Evolutionary conservation across 208 protist species (phyloP).

Genomic region (Trypanosoma platydactyli): DNA sequence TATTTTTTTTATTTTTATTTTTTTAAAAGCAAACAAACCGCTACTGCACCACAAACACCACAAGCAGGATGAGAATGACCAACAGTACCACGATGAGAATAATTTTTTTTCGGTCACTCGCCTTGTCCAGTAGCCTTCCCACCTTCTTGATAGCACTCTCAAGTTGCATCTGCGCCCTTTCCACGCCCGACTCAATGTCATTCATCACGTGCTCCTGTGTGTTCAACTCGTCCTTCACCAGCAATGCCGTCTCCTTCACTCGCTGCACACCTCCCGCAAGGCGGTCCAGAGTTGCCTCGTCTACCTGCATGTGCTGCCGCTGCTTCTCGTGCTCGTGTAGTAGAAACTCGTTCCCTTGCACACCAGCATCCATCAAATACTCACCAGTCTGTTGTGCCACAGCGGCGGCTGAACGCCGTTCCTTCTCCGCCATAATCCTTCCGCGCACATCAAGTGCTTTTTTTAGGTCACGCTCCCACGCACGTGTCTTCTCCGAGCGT

Average conservation of each 20-base stretch:
- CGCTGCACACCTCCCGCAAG: constrained; percentile 66
- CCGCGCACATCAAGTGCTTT: constrained; percentile 58
- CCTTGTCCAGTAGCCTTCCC: constrained; percentile 69
- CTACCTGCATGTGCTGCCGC: constrained; percentile 50
- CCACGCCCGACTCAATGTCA: constrained; percentile 79
- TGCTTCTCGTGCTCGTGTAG: constrained; percentile 69
- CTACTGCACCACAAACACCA: constrained; percentile 60
- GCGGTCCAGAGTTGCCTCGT: constrained; percentile 73
- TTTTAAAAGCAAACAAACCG: background rate
- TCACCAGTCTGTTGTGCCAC: constrained; percentile 29
- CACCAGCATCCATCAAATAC: constrained; percentile 12
- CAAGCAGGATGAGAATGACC: constrained; percentile 64
- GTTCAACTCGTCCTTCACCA: constrained; percentile 78
- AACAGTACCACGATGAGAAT: constrained; percentile 79
- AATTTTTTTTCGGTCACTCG: constrained; percentile 77
- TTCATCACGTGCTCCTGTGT: constrained; percentile 79
- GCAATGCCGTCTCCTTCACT: constrained; percentile 64
- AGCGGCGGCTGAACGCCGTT: constrained; percentile 27
- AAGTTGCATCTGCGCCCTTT: constrained; percentile 63
- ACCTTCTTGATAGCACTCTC: constrained; percentile 75
- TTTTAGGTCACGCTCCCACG: constrained; percentile 76
- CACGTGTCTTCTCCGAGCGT: constrained; percentile 58
- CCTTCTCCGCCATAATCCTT: constrained; percentile 48
- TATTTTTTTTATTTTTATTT: constrained; percentile 17
- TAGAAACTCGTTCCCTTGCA: constrained; percentile 70